Evolutionary conservation across 805 yeast genomes (phyloP).

Genomic region (Saccharomycopsis microspora): DNA sequence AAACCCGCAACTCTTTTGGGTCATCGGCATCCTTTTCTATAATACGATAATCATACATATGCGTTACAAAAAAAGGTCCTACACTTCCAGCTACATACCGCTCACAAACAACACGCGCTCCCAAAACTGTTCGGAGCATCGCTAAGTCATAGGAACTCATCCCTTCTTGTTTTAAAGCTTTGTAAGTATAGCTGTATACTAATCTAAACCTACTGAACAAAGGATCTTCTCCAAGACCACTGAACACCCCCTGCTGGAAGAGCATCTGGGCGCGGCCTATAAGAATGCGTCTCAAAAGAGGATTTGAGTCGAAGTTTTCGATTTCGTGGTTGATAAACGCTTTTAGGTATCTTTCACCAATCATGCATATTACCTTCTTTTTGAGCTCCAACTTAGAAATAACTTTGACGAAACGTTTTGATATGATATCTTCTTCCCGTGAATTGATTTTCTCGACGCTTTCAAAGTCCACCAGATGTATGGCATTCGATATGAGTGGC

Average conservation of each 20-base stretch:
- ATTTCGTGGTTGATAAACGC: not conserved
- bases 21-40: slow-evolving; percentile 1
- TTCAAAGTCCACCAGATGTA: slow-evolving; percentile 6
- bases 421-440: slow-evolving; percentile 1
- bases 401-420: not conserved
- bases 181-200: slow-evolving; percentile 2
- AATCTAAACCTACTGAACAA: not conserved
- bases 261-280: slow-evolving; percentile 11
- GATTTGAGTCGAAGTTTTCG: not conserved
- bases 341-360: slow-evolving; percentile 9
- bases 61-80: slow-evolving; percentile 12
- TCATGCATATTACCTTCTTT: slow-evolving; percentile 3
- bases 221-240: not conserved
- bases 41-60: slow-evolving; percentile 14
- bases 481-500: slow-evolving; percentile 8
- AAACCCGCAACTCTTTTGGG: not conserved
- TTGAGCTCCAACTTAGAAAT: not conserved
- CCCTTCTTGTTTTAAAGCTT: not conserved
- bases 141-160: slow-evolving; percentile 3
- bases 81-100: slow-evolving; percentile 8
- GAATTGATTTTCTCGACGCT: not conserved
- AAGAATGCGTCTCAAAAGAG: slow-evolving; percentile 3
- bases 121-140: slow-evolving; percentile 6
- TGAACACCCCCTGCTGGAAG: slow-evolving; percentile 9
- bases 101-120: slow-evolving; percentile 11